A percentile compares a stretch with the other conserved stretches of the same genome.
phyloP scores from a whole-genome alignment of 208 protist genomes.

The Trypanosoma avium region DNA sequence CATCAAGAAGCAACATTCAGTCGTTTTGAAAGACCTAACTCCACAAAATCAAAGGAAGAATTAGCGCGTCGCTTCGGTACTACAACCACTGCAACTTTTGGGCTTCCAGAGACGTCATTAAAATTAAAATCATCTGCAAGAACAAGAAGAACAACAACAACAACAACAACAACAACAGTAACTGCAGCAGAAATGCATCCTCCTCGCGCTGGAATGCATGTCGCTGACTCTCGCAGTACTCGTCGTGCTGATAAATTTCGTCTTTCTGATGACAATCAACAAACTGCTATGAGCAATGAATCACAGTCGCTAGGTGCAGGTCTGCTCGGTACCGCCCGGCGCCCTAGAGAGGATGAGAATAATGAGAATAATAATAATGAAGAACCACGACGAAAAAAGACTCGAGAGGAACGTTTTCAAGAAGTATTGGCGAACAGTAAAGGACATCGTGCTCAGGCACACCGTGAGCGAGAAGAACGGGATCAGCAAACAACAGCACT shows the following conservation, averaged over 20 bases:
- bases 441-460: constrained; percentile 48
- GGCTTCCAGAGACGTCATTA: too few species aligned
- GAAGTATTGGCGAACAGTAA: constrained; percentile 71
- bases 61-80: too few species aligned
- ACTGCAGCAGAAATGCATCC: constrained; percentile 22
- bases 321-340: constrained; percentile 18
- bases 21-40: constrained; percentile 15
- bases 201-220: constrained; percentile 2
- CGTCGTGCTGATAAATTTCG: constrained; percentile 39
- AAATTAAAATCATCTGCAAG: not conserved
- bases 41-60: too few species aligned
- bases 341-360: constrained; percentile 4
- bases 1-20: constrained; percentile 16
- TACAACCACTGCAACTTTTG: too few species aligned
- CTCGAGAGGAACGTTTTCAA: constrained; percentile 58
- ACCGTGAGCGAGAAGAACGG: constrained; percentile 65
- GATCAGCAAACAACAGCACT: constrained; percentile 59
- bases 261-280: constrained; percentile 12
- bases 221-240: constrained; percentile 27
- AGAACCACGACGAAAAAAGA: constrained; percentile 36
- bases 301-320: constrained; percentile 20
- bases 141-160: constrained; percentile 14
- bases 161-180: constrained; percentile 17
- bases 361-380: constrained; percentile 20
- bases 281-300: not conserved